phyloP scores from a whole-genome alignment of 345 rosid genomes.

The Pistacia vera region DNA sequence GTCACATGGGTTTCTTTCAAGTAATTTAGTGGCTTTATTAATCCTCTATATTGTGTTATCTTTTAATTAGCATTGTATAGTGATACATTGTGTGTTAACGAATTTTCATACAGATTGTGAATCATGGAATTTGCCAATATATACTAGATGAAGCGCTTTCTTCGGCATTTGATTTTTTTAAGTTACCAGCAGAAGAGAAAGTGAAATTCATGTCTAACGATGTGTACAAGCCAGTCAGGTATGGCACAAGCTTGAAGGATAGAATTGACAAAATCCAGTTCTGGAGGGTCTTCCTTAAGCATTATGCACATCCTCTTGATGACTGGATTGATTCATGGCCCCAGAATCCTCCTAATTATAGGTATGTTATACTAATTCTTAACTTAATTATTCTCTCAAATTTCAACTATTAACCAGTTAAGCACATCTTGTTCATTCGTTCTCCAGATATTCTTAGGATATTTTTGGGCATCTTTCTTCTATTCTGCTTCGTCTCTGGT shows the following conservation, averaged over 20 bases:
- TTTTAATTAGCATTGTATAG: too few species aligned
- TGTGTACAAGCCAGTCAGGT: constrained; percentile 61
- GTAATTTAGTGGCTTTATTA: constrained; percentile 26
- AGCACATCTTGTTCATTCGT: too few species aligned
- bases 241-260: constrained; percentile 56
- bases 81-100: too few species aligned
- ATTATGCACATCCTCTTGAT: constrained; percentile 65
- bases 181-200: constrained; percentile 49
- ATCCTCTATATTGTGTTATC: too few species aligned
- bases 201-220: constrained; percentile 51
- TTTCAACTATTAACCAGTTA: too few species aligned
- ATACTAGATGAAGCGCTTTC: constrained; percentile 51
- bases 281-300: constrained; percentile 76
- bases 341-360: constrained; percentile 54
- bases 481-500: too few species aligned
- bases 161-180: constrained; percentile 45
- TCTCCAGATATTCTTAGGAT: neutral
- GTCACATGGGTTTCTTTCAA: constrained; percentile 53
- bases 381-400: too few species aligned
- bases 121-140: constrained; percentile 55
- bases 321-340: constrained; percentile 66
- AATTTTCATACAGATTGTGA: constrained; percentile 38
- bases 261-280: constrained; percentile 53
- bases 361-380: constrained; percentile 17
- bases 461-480: neutral